Percentiles rank a stretch among this genome's conserved stretches.
Conservation (phyloP, 768 basidiomycete genomes). For the Boletus tylopilopsis region DNA sequence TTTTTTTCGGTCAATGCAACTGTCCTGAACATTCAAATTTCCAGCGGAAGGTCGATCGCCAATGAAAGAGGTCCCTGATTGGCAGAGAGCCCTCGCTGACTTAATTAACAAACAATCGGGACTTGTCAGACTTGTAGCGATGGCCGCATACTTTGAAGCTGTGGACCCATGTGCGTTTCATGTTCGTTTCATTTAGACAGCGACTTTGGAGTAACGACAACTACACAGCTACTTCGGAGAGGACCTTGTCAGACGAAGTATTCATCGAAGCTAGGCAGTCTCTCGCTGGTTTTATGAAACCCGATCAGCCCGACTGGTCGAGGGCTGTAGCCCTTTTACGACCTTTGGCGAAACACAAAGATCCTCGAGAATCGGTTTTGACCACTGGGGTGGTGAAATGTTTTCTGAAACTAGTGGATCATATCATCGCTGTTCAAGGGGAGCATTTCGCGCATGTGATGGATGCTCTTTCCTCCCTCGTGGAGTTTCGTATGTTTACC, state of each 20-base stretch:
- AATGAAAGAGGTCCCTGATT: neutral
- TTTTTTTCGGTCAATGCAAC: neutral
- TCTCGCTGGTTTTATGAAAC: slow-evolving; percentile 1
- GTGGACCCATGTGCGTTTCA: neutral
- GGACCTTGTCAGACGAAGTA: neutral
- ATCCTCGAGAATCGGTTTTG: neutral
- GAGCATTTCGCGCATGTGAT: slow-evolving; percentile 5
- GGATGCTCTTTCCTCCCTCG: slow-evolving; percentile 6
- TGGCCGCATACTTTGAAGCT: slow-evolving; percentile 4
- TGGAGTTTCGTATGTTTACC: neutral
- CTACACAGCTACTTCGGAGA: neutral
- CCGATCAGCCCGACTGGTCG: slow-evolving; percentile 4
- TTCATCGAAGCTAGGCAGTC: slow-evolving; percentile 3
- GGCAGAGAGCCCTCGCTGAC: slow-evolving; percentile 3
- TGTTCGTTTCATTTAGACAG: neutral
- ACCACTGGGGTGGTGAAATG: neutral
- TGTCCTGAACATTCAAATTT: neutral
- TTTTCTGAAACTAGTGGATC: slow-evolving; percentile 2
- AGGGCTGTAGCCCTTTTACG: slow-evolving; percentile 6
- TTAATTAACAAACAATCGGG: slow-evolving; percentile 1
- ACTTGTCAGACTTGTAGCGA: slow-evolving; percentile 3
- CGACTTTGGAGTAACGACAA: neutral
- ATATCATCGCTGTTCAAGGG: neutral
- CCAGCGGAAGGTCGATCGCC: slow-evolving; percentile 4
- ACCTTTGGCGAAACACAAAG: slow-evolving; percentile 1